Evolutionary conservation across 495 filamentous ascomycete species (phyloP), one percentile per base, ranked within the genome.

Genomic region (Aspergillus cavernicola): DNA sequence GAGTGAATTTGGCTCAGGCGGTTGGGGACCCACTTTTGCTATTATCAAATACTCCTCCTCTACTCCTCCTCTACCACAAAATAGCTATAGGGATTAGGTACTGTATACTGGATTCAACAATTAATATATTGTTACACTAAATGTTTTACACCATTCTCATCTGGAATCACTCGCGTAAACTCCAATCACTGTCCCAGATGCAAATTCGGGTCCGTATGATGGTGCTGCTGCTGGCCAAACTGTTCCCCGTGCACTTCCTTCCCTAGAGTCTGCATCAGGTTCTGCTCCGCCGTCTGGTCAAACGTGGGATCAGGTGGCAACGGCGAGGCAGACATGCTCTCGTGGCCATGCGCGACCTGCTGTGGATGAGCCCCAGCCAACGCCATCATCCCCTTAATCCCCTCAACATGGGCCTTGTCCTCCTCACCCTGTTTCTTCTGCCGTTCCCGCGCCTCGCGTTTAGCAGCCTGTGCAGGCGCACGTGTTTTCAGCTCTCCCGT

Each of bases 401-500:
- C 84, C 51, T 89, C 78, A n/a, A 88, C 73, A 51, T 84, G 84
- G 4, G 85, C 84, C 58, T 83, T 81, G 50, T 90, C 85, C 54
- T 89, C 87, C 43, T 85, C 84, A 31, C 78, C 76, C 52, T 83
- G 81, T 56, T 82, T 74, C 54, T 81, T 81, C 37, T 82, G 81
- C 37, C 82, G 78, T 59, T 88, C 87, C 52, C 87, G 85, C 3
- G 87, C 88, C 66, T 91, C 88, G 22, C 87, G 87, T 51, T 88
- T 86, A 6, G 87, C 87, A 39, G 88, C 88, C 65, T 92, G 87
- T 19, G 78, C 84, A 1, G 89, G 90, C 0, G 88, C 92, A n/a
- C 92, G 77, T 2, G 91, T 96, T 68, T 95, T 96, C 50, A 97
- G 71, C 64, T 97, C 92, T 11, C 92, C 92, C 0, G 92, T 97